Conservation (phyloP, 2,329 filamentous ascomycete species). For the Myriosclerotinia scirpicola region DNA sequence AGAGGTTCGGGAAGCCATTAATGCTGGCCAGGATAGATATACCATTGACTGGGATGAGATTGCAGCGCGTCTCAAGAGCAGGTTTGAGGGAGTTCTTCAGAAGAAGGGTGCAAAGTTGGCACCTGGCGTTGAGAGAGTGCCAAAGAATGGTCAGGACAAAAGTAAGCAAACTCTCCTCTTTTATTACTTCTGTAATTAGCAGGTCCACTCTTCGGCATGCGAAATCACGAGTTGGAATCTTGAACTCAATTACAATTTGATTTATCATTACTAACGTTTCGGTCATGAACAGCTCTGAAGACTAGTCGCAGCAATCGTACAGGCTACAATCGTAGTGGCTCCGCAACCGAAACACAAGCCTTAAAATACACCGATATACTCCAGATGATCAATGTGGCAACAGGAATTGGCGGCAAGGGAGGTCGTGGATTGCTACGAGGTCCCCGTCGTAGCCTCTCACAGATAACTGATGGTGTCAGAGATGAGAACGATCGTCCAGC, state of each 20-base stretch:
- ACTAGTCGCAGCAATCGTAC: not conserved
- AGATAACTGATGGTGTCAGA: not conserved
- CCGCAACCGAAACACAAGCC: conserved; percentile 14
- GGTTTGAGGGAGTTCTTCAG: conserved; percentile 2
- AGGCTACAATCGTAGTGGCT: conserved; percentile 6
- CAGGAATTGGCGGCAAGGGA: conserved; percentile 7
- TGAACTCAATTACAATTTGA: not conserved
- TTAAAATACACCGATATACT: conserved; percentile 13
- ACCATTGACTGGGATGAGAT: conserved; percentile 11
- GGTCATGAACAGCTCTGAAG: not conserved
- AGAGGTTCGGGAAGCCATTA: conserved; percentile 10
- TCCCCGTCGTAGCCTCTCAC: not conserved
- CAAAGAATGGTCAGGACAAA: not conserved
- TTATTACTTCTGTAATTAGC: not conserved
- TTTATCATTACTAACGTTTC: not conserved
- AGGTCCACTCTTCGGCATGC: not conserved
- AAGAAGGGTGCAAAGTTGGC: conserved; percentile 9
- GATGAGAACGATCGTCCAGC: not conserved
- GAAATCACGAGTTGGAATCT: not conserved
- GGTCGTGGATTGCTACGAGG: conserved; percentile 10
- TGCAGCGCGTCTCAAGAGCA: not conserved
- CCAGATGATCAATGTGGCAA: not conserved
- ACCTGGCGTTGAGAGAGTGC: conserved; percentile 1
- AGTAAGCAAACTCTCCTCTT: not conserved
- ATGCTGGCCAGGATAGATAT: not conserved